phyloP scores from a whole-genome alignment of 2,329 filamentous ascomycete genomes.

The Claviceps monticola region DNA sequence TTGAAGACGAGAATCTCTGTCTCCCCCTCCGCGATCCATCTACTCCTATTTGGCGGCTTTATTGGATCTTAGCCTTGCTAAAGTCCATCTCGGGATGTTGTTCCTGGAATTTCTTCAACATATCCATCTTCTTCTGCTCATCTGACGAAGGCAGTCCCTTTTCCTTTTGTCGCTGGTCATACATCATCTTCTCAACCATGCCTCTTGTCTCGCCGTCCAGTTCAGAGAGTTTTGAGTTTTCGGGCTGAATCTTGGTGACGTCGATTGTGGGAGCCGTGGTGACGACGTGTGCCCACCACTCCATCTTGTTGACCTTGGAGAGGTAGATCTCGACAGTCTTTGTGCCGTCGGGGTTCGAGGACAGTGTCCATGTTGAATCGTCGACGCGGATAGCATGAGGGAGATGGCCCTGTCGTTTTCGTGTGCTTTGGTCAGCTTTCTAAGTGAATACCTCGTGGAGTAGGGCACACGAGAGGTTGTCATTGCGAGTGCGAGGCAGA shows the following conservation, averaged over 20 bases:
- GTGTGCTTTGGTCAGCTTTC: neutral
- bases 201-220: constrained; percentile 85
- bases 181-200: constrained; percentile 99
- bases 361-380: constrained; percentile 90
- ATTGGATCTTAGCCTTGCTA: constrained; percentile 53
- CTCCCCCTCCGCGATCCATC: neutral
- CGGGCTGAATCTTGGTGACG: constrained; percentile 85
- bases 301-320: constrained; percentile 91
- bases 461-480: neutral
- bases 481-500: neutral
- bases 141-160: constrained; percentile 77
- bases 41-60: constrained; percentile 7
- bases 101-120: constrained; percentile 82
- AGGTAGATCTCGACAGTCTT: constrained; percentile 67
- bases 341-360: constrained; percentile 54
- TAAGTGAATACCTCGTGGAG: neutral
- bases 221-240: constrained; percentile 82
- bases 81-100: constrained; percentile 65
- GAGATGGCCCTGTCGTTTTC: constrained; percentile 57
- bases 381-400: constrained; percentile 67
- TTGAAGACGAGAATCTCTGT: neutral
- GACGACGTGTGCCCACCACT: constrained; percentile 95
- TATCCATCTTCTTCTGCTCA: constrained; percentile 88
- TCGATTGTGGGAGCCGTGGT: constrained; percentile 82
- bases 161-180: constrained; percentile 94